A percentile compares a stretch with the other conserved stretches of the same genome.
Conservation (phyloP, 148 eudicot species). For the Rhododendron vialii region DNA sequence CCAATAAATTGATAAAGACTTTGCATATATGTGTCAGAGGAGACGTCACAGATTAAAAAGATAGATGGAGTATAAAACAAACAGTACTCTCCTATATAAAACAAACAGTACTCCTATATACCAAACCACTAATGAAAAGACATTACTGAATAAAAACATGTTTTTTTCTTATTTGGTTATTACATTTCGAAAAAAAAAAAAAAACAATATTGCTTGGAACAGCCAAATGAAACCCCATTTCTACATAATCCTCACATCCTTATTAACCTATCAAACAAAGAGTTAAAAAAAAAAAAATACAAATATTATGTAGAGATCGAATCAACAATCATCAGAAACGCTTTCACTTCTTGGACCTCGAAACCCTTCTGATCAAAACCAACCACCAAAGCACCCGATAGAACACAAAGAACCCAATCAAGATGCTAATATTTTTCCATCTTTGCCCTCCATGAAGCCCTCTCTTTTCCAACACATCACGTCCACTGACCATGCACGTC, state of each 20-base stretch:
- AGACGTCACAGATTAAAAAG: not conserved
- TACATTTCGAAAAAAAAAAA: not conserved
- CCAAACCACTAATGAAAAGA: not conserved
- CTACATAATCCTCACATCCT: not conserved
- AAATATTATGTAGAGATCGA: not conserved
- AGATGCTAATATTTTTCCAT: constrained; percentile 69
- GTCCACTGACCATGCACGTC: constrained; percentile 71
- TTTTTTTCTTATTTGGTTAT: not conserved
- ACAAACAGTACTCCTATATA: too few species aligned
- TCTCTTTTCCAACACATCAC: constrained; percentile 67
- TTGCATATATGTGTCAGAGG: too few species aligned
- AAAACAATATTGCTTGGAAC: not conserved
- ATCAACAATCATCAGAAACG: not conserved
- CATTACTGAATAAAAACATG: not conserved
- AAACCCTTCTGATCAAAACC: constrained; percentile 78
- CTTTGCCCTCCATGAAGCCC: constrained; percentile 73
- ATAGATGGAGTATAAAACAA: too few species aligned
- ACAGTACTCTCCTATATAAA: too few species aligned
- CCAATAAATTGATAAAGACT: too few species aligned
- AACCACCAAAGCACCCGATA: constrained; percentile 74
- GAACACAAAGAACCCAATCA: constrained; percentile 73
- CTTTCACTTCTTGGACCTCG: constrained; percentile 62
- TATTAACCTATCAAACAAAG: not conserved
- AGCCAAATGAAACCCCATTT: not conserved
- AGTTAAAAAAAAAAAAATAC: not conserved